A percentile compares a stretch with the other conserved stretches of the same genome.
phyloP scores from a whole-genome alignment of 192 early-diverging fungal genomes.

The Paraglomus brasilianum region DNA sequence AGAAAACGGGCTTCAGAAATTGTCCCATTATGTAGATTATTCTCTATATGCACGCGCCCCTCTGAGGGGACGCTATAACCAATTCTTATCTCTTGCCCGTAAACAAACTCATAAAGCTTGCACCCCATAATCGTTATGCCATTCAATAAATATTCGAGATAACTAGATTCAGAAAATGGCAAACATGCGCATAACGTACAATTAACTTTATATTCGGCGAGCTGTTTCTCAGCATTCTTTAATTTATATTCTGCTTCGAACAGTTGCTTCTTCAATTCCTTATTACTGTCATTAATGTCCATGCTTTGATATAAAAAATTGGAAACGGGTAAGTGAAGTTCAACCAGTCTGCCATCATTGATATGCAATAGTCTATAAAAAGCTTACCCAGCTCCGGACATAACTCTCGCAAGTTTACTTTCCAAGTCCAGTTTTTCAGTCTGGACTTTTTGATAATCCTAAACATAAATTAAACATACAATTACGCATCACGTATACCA shows the following conservation, averaged over 20 bases:
- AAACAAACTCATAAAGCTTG: not conserved
- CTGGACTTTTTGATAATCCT: constrained; percentile 56
- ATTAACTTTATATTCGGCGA: constrained; percentile 37
- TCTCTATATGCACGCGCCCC: not conserved
- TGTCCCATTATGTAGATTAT: not conserved
- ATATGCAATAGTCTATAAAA: constrained; percentile 28
- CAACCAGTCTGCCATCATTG: not conserved
- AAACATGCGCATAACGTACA: constrained; percentile 33
- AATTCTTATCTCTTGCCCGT: not conserved
- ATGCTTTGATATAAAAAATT: not conserved
- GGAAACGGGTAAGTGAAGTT: not conserved
- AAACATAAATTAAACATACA: not conserved
- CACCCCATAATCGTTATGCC: not conserved
- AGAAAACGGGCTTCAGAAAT: not conserved
- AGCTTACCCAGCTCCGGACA: constrained; percentile 30
- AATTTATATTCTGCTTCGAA: constrained; percentile 35
- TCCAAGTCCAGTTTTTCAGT: constrained; percentile 51
- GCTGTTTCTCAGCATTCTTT: constrained; percentile 39
- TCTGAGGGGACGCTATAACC: not conserved
- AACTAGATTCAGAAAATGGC: constrained; percentile 4
- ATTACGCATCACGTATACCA: not conserved
- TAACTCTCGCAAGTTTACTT: constrained; percentile 37
- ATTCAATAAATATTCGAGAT: not conserved
- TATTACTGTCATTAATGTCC: constrained; percentile 25
- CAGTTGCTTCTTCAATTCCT: constrained; percentile 38